Conservation (phyloP, 1,139 yeast species). For the Magnusiomyces paraingens region DNA sequence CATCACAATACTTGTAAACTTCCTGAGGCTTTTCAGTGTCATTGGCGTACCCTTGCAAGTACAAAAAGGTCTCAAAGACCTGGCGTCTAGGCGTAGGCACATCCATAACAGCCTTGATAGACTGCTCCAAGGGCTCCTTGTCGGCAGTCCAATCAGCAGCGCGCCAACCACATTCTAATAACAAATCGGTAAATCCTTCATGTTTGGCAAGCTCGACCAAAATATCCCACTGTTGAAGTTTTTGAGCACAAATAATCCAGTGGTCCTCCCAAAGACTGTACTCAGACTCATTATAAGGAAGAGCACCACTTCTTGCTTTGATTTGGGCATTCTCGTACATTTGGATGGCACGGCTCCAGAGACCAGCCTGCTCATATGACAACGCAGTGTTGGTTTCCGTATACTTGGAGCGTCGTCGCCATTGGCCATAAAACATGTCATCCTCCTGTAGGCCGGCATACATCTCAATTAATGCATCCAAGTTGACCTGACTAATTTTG, state of each 20-base stretch:
- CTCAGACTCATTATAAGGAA: constrained; percentile 94
- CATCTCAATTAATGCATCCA: constrained; percentile 85
- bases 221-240: constrained; percentile 97
- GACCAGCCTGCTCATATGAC: constrained; percentile 89
- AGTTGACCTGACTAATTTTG: constrained; percentile 75
- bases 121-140: constrained; percentile 87
- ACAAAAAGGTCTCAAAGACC: constrained; percentile 87
- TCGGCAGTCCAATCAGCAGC: constrained; percentile 98
- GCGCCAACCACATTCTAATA: constrained; percentile 98
- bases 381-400: constrained; percentile 88
- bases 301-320: constrained; percentile 89
- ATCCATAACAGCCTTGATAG: constrained; percentile 95
- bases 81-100: constrained; percentile 97
- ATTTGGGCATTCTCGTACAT: constrained; percentile 96
- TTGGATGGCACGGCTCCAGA: constrained; percentile 93
- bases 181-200: constrained; percentile 91
- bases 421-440: constrained; percentile 94
- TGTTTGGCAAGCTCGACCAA: constrained; percentile 94
- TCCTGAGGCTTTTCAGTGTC: constrained; percentile 74
- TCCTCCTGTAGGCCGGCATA: constrained; percentile 87
- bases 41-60: constrained; percentile 89
- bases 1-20: constrained; percentile 82
- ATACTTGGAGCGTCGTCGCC: constrained; percentile 95
- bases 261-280: constrained; percentile 98
- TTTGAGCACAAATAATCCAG: constrained; percentile 96